Evolutionary conservation across 441 rosid genomes (phyloP), one percentile per base, ranked within the genome.

Genomic region (Corymbia citriodora): DNA sequence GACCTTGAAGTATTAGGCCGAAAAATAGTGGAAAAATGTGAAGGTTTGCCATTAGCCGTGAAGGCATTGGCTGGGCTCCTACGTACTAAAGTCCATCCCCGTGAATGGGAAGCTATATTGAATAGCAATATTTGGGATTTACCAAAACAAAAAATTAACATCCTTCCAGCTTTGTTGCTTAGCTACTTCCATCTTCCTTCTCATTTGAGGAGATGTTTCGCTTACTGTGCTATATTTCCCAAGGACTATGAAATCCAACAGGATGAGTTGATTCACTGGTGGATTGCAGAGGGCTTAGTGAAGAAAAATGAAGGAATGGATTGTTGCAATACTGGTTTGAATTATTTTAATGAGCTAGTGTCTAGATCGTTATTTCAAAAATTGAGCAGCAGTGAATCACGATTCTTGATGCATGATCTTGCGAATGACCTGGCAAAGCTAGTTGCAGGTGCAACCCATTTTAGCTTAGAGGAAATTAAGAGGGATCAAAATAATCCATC

Each of bases 361-460:
- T 4, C 12, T 65, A n/a, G 72, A 65, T 65, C 72, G 2, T n/a
- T 65, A 7, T 8, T 65, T 65, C 72, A 65, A n/a, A 65, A 72
- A 27, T 72, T 14, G 0, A 33, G 1, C 10, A 72, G 1, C 14
- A 0, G 5, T 1, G 27, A 0, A 1, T 33, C 81, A 1, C 48
- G 0, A 18, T 33, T 72, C 0, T 5, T 33, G 0, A 72, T 72
- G 82, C 82, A 72, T 72, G 82, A 72, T 72, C 82, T 72, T 18
- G 82, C 36, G 15, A 72, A 72, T 18, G 49, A 72, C 4, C 0
- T 72, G 4, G 82, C 82, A 36, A 33, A 72, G 0, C 8, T 2
- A 72, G 82, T 36, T 72, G 82, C 15, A 0, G 82, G 81, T 18
- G 48, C 48, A 72, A 18, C 48, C 0, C 0, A 9, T 10, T 33